phyloP scores from a whole-genome alignment of 2,329 filamentous ascomycete species.

The Fusarium sp. region DNA sequence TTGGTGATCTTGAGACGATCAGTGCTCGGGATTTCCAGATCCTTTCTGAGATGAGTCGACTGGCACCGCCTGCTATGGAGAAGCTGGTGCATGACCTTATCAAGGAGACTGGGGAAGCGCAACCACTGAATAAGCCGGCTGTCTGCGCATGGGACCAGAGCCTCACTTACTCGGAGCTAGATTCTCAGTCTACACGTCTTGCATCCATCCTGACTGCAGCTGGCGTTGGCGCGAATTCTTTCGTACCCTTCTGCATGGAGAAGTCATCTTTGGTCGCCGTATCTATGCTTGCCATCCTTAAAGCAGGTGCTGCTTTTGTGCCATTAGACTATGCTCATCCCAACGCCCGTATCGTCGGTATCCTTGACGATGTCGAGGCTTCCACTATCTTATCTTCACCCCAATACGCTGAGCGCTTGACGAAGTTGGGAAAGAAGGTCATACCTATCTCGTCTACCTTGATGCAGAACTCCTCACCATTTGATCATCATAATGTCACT shows the following conservation, averaged over 20 bases:
- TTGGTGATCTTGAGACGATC: conserved; percentile 1
- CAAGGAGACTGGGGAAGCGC: neutral
- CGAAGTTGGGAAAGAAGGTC: neutral
- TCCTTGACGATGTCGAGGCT: conserved; percentile 3
- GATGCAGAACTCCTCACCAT: neutral
- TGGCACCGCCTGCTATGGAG: neutral
- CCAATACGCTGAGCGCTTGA: conserved; percentile 24
- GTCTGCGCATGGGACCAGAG: conserved; percentile 56
- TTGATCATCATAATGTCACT: neutral
- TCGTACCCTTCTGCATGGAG: conserved; percentile 27
- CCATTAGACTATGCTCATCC: conserved; percentile 13
- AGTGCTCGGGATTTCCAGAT: conserved; percentile 1
- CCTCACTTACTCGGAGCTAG: conserved; percentile 55
- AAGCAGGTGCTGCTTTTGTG: conserved; percentile 14
- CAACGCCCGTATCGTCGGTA: conserved; percentile 4
- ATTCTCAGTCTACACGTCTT: neutral
- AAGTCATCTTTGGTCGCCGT: conserved; percentile 17
- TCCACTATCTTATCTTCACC: neutral
- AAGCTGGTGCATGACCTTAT: conserved; percentile 20
- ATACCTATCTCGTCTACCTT: conserved; percentile 4
- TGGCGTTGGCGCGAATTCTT: neutral
- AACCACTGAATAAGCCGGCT: conserved; percentile 15
- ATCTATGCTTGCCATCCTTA: conserved; percentile 19
- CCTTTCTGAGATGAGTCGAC: conserved; percentile 2
- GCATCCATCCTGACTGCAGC: neutral